Evolutionary conservation across 768 basidiomycete species (phyloP), one percentile per base, ranked within the genome.

Genomic region (Chalciporus sphaerocephalus): DNA sequence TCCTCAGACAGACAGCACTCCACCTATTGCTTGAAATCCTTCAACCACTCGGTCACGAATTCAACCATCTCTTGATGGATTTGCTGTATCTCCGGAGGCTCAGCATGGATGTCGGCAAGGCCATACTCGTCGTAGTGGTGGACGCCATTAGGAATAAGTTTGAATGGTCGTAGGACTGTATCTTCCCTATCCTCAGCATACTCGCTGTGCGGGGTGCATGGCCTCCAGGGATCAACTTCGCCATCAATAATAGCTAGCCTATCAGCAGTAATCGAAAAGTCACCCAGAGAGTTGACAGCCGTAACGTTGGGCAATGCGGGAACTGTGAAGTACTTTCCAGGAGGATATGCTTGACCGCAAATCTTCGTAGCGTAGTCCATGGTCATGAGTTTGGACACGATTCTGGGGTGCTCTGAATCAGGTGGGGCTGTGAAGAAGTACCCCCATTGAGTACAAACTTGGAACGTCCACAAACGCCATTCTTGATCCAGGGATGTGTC

Each of bases 401-500:
- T 86, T 3, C 83, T 74, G 6, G 92, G 88, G 12, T 76, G 62
- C 6, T 74, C 71, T 30, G 78, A 75, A 59, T 87, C 77, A 2
- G 85, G 86, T 3, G 89, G 89, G 2, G 87, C 78, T 11, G 85
- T 83, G 23, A 75, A 82, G 62, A 95, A 93, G 65, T 91, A 99
- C 2, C 93, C 95, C 95, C 95, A 97, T 57, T 95, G 80, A 0
- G 90, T 92, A 71, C 92, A 93, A 42, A 92, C 88, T 68, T 91
- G 93, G 75, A 92, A 95, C 5, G 73, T 54, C 94, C 94, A 97
- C 11, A 85, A 68, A 33, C 91, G 76, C 94, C 94, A 97, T 5
- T 74, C 76, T 55, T 90, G 78, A 46, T 80, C 73, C 7, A 92
- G 62, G 10, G 75, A 76, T 1, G 75, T 80, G 11, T 74, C 70